Conservation (phyloP, 2,329 filamentous ascomycete genomes). For the Talaromyces albobiverticillius region DNA sequence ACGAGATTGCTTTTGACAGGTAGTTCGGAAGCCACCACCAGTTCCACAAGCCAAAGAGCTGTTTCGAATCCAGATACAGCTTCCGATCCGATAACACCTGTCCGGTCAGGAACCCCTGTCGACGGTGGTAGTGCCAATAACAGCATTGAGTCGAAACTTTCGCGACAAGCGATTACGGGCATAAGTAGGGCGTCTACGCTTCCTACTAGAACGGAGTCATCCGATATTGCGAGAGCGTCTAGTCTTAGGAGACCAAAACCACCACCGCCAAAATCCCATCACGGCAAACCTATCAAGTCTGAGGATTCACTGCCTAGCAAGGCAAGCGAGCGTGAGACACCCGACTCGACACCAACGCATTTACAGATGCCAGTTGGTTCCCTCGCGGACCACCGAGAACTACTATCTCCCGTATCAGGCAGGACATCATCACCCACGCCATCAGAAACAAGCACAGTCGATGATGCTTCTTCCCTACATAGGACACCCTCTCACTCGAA, state of each 20-base stretch:
- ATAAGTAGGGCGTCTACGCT: slow-evolving; percentile 42
- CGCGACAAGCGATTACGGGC: neutral
- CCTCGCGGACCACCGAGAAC: slow-evolving; percentile 41
- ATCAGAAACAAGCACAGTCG: neutral
- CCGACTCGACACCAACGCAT: neutral
- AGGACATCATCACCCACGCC: slow-evolving; percentile 33
- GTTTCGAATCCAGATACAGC: slow-evolving; percentile 6
- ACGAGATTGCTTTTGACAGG: slow-evolving; percentile 73
- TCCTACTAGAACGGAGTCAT: slow-evolving; percentile 54
- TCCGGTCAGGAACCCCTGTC: neutral
- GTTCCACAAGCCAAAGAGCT: neutral
- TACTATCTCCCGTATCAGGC: slow-evolving; percentile 60
- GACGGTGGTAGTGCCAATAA: neutral
- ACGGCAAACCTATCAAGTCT: slow-evolving; percentile 68
- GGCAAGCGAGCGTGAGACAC: neutral
- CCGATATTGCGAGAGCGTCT: slow-evolving; percentile 28
- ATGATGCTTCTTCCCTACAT: slow-evolving; percentile 22
- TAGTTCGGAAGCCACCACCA: slow-evolving; percentile 42
- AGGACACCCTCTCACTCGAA: slow-evolving; percentile 36
- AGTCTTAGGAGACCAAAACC: slow-evolving; percentile 59
- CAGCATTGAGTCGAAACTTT: neutral
- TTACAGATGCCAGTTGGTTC: neutral
- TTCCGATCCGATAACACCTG: neutral
- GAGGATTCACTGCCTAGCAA: slow-evolving; percentile 27
- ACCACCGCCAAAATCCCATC: slow-evolving; percentile 72